Evolutionary conservation across 306 rosid genomes (phyloP).

Genomic region (Corylus americana): DNA sequence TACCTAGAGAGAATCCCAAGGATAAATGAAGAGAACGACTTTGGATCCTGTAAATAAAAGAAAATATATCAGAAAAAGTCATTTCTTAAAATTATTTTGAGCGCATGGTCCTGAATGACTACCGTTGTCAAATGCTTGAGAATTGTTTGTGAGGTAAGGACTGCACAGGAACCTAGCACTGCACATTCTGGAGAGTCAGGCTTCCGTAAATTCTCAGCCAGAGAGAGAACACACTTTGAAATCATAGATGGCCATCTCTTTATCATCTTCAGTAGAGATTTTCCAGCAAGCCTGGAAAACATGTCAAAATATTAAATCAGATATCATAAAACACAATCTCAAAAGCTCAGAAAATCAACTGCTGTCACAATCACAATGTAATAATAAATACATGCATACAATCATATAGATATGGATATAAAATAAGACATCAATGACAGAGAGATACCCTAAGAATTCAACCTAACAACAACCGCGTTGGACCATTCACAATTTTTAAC

Average conservation of each 20-base stretch:
- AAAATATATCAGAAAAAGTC: constrained; percentile 35
- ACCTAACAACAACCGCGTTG: no score
- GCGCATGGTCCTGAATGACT: constrained; percentile 31
- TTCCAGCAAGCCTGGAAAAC: constrained; percentile 83
- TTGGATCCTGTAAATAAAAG: constrained; percentile 67
- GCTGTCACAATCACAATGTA: background rate
- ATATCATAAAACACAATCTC: constrained; percentile 5
- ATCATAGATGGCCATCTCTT: constrained; percentile 96
- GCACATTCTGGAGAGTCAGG: constrained; percentile 74
- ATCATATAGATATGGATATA: background rate
- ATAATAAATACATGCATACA: constrained; percentile 17
- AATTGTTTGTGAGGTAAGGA: constrained; percentile 85
- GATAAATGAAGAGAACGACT: constrained; percentile 76
- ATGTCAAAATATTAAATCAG: constrained; percentile 31
- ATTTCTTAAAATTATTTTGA: constrained; percentile 25
- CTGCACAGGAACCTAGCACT: constrained; percentile 93
- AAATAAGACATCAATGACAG: no score
- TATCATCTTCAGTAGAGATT: constrained; percentile 81
- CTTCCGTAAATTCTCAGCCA: constrained; percentile 61
- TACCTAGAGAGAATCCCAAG: constrained; percentile 96
- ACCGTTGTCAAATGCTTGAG: constrained; percentile 95
- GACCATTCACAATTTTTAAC: no score
- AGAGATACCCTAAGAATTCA: no score
- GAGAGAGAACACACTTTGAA: constrained; percentile 83
- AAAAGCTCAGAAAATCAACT: constrained; percentile 6